Conservation (phyloP, 192 early-diverging fungal species). For the Podila epicladia region DNA sequence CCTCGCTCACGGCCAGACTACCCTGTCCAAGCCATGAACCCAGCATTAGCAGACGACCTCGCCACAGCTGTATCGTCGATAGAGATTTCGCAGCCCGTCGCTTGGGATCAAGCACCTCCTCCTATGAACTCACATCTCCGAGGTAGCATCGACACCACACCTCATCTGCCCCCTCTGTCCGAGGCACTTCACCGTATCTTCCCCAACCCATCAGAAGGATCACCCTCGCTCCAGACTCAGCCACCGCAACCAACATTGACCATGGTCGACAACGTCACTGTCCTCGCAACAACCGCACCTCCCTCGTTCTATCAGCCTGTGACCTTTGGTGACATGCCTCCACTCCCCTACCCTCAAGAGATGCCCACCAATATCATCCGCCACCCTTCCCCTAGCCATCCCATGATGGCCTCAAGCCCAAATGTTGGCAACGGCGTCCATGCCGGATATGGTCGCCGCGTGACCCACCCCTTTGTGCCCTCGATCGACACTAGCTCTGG, state of each 20-base stretch:
- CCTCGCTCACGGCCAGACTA: conserved; percentile 9
- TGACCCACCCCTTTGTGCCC: conserved; percentile 48
- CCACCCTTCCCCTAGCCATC: conserved; percentile 1
- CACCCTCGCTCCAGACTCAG: neutral
- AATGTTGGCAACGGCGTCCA: neutral
- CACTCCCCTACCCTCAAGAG: conserved; percentile 19
- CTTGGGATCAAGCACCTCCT: neutral
- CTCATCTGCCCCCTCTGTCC: conserved; percentile 32
- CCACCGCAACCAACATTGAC: neutral
- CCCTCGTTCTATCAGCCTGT: neutral
- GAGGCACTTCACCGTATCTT: conserved; percentile 30
- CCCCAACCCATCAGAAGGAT: conserved; percentile 8
- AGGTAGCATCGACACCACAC: neutral
- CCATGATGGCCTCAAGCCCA: conserved; percentile 21
- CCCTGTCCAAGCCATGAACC: neutral
- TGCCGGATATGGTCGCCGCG: conserved; percentile 24
- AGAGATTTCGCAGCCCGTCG: neutral
- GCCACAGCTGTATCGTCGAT: neutral
- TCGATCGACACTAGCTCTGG: conserved; percentile 45
- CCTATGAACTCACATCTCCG: conserved; percentile 5
- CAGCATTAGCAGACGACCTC: neutral
- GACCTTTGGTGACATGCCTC: neutral
- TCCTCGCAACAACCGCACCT: neutral
- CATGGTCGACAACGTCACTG: neutral
- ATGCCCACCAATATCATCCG: conserved; percentile 11